Conservation (phyloP, 208 protist genomes). For the Balamuthia mandrillaris region DNA sequence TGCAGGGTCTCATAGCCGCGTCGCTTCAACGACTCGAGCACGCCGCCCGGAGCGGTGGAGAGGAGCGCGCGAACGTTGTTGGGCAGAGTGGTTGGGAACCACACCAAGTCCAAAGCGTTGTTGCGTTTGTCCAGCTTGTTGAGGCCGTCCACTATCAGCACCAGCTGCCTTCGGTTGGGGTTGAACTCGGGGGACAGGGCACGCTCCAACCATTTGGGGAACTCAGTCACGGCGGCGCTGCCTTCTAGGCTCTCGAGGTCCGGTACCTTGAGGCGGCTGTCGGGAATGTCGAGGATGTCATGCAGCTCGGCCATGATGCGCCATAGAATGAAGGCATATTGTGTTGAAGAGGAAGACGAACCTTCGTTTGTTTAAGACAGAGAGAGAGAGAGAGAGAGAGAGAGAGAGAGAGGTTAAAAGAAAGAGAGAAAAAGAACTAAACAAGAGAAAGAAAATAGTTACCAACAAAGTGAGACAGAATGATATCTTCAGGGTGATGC, state of each 20-base stretch:
- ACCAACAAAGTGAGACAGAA: neutral
- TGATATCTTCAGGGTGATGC: conserved; percentile 56
- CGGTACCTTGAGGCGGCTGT: neutral
- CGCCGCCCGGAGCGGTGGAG: neutral
- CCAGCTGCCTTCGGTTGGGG: neutral
- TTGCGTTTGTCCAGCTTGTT: conserved; percentile 52
- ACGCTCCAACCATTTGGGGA: neutral
- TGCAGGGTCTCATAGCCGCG: neutral
- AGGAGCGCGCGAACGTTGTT: conserved; percentile 5
- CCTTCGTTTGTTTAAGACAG: conserved; percentile 15
- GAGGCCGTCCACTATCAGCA: conserved; percentile 46
- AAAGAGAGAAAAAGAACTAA: neutral
- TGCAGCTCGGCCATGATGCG: conserved; percentile 48
- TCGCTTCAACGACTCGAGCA: neutral
- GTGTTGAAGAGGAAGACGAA: conserved; percentile 45
- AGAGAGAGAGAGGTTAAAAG: no score
- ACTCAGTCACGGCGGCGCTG: neutral
- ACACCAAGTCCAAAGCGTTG: conserved; percentile 45
- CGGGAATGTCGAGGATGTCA: neutral
- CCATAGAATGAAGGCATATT: conserved; percentile 28
- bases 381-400: neutral
- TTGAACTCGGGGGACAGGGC: neutral
- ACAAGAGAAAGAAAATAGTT: neutral
- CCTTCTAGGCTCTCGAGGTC: neutral
- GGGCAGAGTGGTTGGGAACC: conserved; percentile 49